These are phyloP conservation scores for Apium graveolens DNA, from an alignment of 129 eudicot genomes.

Conservation along the genomic window DNA sequence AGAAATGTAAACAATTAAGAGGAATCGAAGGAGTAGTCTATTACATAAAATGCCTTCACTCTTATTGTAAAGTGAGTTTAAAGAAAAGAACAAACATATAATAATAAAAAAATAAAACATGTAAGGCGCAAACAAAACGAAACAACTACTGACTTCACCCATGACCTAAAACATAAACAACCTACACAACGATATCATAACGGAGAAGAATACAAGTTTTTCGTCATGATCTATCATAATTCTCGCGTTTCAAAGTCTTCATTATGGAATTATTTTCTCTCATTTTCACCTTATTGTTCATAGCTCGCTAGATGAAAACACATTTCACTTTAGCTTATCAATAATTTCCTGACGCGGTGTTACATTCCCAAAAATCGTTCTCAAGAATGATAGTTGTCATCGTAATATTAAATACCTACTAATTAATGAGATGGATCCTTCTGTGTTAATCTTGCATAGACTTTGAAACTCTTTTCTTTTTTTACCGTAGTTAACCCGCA, in stretches of 20 bases:
- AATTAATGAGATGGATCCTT: too few relatives aligned
- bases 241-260: not conserved
- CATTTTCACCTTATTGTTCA: not conserved
- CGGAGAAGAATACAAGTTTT: not conserved
- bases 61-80: not conserved
- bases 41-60: too few relatives aligned
- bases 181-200: not conserved
- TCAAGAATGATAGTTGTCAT: too few relatives aligned
- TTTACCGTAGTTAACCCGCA: too few relatives aligned
- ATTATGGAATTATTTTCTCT: not conserved
- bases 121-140: not conserved
- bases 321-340: not conserved
- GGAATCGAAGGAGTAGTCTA: too few relatives aligned
- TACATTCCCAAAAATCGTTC: too few relatives aligned
- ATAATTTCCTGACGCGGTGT: too few relatives aligned
- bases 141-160: slow-evolving; percentile 5
- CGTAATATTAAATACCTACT: too few relatives aligned
- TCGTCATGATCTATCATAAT: not conserved
- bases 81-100: not conserved
- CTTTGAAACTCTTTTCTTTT: too few relatives aligned
- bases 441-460: too few relatives aligned
- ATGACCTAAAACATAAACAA: slow-evolving; percentile 4
- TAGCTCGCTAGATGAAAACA: not conserved
- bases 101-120: not conserved
- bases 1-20: too few relatives aligned